phyloP scores from a whole-genome alignment of 192 early-diverging fungal species.

The Lobosporangium transversale region DNA sequence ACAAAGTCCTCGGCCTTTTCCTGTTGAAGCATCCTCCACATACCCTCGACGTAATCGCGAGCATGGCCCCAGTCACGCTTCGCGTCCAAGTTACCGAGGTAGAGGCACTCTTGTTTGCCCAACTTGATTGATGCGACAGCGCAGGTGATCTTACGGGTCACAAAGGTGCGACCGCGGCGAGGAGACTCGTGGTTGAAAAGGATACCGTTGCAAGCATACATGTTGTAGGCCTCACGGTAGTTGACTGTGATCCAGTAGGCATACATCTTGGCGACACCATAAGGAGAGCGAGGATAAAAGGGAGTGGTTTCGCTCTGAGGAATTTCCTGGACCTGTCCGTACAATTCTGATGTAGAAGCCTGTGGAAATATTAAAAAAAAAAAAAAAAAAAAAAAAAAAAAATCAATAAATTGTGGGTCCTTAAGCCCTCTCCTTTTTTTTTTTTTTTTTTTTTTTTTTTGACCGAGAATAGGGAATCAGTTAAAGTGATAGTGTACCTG shows the following conservation, averaged over 20 bases:
- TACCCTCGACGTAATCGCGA: conserved; percentile 78
- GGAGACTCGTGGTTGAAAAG: conserved; percentile 83
- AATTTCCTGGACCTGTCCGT: conserved; percentile 79
- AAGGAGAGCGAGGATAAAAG: conserved; percentile 83
- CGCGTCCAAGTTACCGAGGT: conserved; percentile 79
- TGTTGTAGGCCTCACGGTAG: conserved; percentile 80
- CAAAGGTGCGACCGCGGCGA: conserved; percentile 78
- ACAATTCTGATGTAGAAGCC: conserved; percentile 81
- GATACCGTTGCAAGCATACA: conserved; percentile 84
- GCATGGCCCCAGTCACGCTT: conserved; percentile 87
- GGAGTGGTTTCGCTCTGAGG: conserved; percentile 83
- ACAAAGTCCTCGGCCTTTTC: conserved; percentile 76
- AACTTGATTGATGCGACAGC: conserved; percentile 79
- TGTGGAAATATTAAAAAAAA: conserved; percentile 28
- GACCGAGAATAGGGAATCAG: too few relatives aligned
- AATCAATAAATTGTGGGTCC: too few relatives aligned
- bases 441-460: background rate
- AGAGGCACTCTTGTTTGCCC: conserved; percentile 71
- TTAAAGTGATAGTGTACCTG: too few relatives aligned
- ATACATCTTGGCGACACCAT: conserved; percentile 84
- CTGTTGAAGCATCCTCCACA: conserved; percentile 86
- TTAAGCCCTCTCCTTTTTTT: too few relatives aligned
- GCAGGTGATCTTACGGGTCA: conserved; percentile 80
- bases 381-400: too few relatives aligned
- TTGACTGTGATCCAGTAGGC: conserved; percentile 84